Evolutionary conservation across 2,329 filamentous ascomycete species (phyloP).

Genomic region (Aciculosporium take): DNA sequence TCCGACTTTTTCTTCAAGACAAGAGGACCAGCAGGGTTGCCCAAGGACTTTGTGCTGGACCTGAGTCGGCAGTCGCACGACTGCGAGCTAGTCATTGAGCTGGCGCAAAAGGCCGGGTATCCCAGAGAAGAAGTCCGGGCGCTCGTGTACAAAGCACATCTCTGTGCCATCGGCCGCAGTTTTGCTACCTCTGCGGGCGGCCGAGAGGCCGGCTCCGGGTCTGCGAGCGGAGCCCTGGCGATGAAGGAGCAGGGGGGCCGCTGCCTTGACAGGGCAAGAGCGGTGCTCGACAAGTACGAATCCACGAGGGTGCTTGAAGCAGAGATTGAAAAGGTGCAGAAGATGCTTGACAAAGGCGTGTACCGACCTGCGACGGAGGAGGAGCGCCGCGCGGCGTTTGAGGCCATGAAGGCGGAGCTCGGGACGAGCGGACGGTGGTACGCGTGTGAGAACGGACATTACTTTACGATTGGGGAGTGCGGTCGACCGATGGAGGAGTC

Average conservation of each 20-base stretch:
- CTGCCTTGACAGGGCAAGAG: neutral
- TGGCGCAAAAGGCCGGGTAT: constrained; percentile 21
- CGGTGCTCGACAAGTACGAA: neutral
- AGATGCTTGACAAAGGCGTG: constrained; percentile 22
- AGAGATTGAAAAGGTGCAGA: neutral
- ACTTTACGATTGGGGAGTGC: constrained; percentile 52
- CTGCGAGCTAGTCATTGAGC: constrained; percentile 25
- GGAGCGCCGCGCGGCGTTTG: constrained; percentile 35
- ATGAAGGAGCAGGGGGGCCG: neutral
- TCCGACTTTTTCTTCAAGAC: constrained; percentile 20
- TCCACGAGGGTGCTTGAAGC: neutral
- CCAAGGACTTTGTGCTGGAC: constrained; percentile 11
- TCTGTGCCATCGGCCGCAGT: constrained; percentile 18
- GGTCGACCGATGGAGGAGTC: constrained; percentile 49
- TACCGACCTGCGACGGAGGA: constrained; percentile 33
- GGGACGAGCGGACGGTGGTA: constrained; percentile 48
- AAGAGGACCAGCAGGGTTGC: constrained; percentile 1
- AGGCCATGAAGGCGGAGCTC: constrained; percentile 37
- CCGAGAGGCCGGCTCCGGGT: neutral
- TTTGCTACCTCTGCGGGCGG: constrained; percentile 13
- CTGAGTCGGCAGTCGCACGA: constrained; percentile 20
- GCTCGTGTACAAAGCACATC: constrained; percentile 32
- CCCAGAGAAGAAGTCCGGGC: constrained; percentile 34
- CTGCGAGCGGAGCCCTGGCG: neutral
- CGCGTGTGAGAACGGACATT: constrained; percentile 39